These are phyloP conservation scores for Phytophthora sansomeana DNA, from an alignment of 352 stramenopile species.

Conservation along the genomic window DNA sequence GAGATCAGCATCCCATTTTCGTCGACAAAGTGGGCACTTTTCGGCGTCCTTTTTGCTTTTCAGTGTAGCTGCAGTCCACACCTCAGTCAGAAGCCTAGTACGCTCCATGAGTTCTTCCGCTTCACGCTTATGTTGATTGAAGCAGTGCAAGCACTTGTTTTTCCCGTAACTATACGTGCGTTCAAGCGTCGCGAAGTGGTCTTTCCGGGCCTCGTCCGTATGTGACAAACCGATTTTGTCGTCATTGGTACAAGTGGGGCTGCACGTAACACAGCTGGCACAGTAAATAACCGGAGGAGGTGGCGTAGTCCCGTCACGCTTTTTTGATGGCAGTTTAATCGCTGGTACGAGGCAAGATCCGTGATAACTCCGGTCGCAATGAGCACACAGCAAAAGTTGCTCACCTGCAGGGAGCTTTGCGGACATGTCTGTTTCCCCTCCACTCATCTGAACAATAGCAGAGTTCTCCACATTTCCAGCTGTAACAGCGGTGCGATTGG, in stretches of 20 bases:
- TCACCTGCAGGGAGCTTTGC: constrained; percentile 21
- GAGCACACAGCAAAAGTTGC: constrained; percentile 45
- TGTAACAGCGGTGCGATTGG: constrained; percentile 17
- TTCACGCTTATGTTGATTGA: constrained; percentile 61
- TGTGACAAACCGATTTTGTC: constrained; percentile 14
- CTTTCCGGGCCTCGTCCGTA: constrained; percentile 30
- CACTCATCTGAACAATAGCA: constrained; percentile 5
- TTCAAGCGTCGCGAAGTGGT: constrained; percentile 36
- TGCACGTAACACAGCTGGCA: constrained; percentile 69
- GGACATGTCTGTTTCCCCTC: constrained; percentile 6
- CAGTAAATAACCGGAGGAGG: constrained; percentile 60
- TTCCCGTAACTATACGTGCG: constrained; percentile 74
- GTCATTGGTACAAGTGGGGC: constrained; percentile 44
- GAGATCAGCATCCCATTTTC: constrained; percentile 75
- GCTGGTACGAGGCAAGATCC: constrained; percentile 56
- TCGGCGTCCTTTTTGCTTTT: constrained; percentile 70
- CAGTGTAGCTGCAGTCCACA: constrained; percentile 63
- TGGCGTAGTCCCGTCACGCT: constrained; percentile 15
- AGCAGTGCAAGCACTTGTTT: constrained; percentile 66
- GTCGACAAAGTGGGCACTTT: constrained; percentile 79
- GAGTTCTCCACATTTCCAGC: constrained; percentile 31
- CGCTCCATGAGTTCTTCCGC: constrained; percentile 54
- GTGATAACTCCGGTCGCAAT: constrained; percentile 69
- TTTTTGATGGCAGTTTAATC: constrained; percentile 33
- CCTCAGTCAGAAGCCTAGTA: constrained; percentile 59